These are phyloP conservation scores for Candida gigantensis DNA, from an alignment of 1,139 yeast genomes.

Conservation along the genomic window DNA sequence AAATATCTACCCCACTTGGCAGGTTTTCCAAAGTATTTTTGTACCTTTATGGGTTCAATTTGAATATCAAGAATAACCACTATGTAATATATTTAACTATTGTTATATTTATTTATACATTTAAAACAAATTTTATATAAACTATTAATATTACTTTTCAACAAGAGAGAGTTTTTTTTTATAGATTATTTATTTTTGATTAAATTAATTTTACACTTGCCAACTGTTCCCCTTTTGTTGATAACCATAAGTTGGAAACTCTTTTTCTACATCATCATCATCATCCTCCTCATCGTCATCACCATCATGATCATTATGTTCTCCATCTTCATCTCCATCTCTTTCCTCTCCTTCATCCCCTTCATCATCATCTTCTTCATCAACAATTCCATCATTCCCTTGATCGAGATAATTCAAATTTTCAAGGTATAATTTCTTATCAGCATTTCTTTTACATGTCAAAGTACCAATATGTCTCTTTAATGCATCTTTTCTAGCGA, in stretches of 20 bases:
- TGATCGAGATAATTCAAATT: conserved; percentile 31
- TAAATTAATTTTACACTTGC: too few species aligned
- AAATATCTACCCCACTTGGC: too few species aligned
- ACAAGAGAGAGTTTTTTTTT: too few species aligned
- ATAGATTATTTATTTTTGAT: too few species aligned
- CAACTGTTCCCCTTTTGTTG: conserved; percentile 5
- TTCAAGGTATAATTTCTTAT: conserved; percentile 41
- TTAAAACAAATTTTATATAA: too few species aligned
- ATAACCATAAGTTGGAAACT: conserved; percentile 15
- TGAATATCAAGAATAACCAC: too few species aligned
- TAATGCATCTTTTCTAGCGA: conserved; percentile 79
- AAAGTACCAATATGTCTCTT: conserved; percentile 72
- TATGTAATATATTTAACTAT: too few species aligned
- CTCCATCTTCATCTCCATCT: conserved; percentile 7
- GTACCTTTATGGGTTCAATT: too few species aligned
- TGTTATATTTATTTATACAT: too few species aligned
- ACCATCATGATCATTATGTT: conserved; percentile 6
- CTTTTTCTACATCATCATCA: conserved; percentile 8
- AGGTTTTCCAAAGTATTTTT: too few species aligned
- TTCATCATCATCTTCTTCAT: conserved; percentile 3
- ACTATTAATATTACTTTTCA: too few species aligned
- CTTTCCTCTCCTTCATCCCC: conserved; percentile 8
- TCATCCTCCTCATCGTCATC: conserved; percentile 10
- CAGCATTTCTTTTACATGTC: conserved; percentile 70
- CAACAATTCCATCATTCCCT: conserved; percentile 4